Base-by-base conservation (phyloP, 1,284 basidiomycete genomes). In the Cryptococcus neoformans region DNA sequence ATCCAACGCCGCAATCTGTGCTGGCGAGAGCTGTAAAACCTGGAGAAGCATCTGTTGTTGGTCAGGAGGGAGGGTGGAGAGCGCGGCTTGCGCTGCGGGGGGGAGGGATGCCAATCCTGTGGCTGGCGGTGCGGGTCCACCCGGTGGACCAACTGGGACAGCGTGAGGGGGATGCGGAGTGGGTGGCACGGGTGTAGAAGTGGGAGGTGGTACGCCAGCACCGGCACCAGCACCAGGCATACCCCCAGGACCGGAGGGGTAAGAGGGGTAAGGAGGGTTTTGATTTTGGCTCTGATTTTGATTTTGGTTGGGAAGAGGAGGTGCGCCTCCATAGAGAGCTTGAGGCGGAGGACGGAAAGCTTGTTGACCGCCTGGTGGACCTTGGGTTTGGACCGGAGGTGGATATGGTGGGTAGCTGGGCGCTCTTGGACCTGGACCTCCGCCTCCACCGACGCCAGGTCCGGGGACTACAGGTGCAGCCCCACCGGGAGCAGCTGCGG, bases 1-100 rank as follows among this genome's bases (percentile, higher is more conserved):
- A 21, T 92, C 90, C 48, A 98, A 78, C 6, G 84, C 85, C 56
- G 86, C 87, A 67, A 99, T 90, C 76, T 98, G 92, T 49, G 92
- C 91, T 42, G 84, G 87, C 0, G 90, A 89, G 67, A 99, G 78
- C 58, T 83, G 84, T 37, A 99, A 79, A 0, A 98, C 92, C 78
- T 94, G 92, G 73, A 90, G 81, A 47, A 93, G 72, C 85, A 92
- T 90, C 34, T 83, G 81, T 89, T 92, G 69, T 62, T 79, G 77
- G 57, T 80, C 77, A 54, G 74, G 71, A 7, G 77, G 71, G 9
- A 78, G 64, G 28, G 68, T 66, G 6, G 67, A 62, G 41, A 79
- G 59, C 2, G 68, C 69, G 14, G 72, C 69, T 51, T 70, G 68
- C 6, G 72, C 69, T 11, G 72, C 65, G 7, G 70, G 66, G 1